These are phyloP conservation scores for Cucurbita ficifolia DNA, from an alignment of 306 rosid species.

Conservation along the genomic window DNA sequence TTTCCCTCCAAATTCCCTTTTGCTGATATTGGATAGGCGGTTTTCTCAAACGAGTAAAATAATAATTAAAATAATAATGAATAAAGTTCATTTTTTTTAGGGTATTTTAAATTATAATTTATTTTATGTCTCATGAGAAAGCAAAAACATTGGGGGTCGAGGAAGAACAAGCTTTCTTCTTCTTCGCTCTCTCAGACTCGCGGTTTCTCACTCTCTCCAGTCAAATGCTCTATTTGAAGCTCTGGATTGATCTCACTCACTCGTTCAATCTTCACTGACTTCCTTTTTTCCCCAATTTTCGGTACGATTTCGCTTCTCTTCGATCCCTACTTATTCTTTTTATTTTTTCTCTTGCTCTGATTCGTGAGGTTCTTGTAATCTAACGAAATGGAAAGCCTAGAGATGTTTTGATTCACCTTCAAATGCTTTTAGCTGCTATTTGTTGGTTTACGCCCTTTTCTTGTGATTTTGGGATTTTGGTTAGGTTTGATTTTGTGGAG, in stretches of 20 bases:
- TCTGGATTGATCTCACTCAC: not conserved
- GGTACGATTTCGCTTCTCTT: not conserved
- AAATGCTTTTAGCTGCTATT: not conserved
- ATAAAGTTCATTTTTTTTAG: not conserved
- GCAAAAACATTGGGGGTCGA: slow-evolving; percentile 7
- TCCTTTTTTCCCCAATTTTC: not conserved
- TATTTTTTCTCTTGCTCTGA: not conserved
- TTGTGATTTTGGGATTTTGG: not conserved
- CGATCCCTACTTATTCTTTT: not conserved
- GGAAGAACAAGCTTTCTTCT: not conserved
- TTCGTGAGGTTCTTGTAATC: not conserved
- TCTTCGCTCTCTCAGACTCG: not conserved
- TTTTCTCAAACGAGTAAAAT: slow-evolving; percentile 5
- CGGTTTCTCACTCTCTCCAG: not conserved
- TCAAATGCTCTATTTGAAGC: slow-evolving; percentile 1
- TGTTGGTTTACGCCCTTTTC: not conserved
- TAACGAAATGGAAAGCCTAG: not conserved
- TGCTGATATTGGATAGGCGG: slow-evolving; percentile 4
- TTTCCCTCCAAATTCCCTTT: not conserved
- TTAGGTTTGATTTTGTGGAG: not conserved
- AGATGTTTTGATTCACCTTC: not conserved
- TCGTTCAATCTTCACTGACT: not conserved
- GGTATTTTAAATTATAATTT: not conserved
- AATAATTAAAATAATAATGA: not conserved
- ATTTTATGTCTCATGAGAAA: not conserved